A percentile compares a stretch with the other conserved stretches of the same genome.
Conservation (phyloP, 2,329 filamentous ascomycete genomes). For the Aspergillus sp. region DNA sequence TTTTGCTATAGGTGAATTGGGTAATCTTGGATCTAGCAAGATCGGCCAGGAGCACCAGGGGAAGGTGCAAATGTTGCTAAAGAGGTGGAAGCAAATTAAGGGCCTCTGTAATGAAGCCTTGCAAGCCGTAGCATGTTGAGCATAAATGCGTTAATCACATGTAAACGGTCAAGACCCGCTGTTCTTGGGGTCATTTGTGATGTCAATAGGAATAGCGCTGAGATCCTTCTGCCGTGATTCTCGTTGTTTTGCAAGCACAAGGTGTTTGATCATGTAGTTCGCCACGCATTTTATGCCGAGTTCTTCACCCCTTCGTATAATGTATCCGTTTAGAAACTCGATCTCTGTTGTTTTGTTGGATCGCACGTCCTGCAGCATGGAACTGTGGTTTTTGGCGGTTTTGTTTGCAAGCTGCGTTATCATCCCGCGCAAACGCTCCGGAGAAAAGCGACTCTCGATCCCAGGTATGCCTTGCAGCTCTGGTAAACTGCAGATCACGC, state of each 20-base stretch:
- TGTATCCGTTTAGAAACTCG: slow-evolving; percentile 85
- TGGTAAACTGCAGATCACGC: slow-evolving; percentile 71
- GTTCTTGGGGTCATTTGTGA: slow-evolving; percentile 3
- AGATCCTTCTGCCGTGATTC: slow-evolving; percentile 39
- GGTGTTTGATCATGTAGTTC: slow-evolving; percentile 70
- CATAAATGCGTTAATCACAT: not conserved
- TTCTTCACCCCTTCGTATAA: slow-evolving; percentile 70
- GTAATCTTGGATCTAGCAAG: slow-evolving; percentile 4
- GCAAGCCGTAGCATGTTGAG: slow-evolving; percentile 20
- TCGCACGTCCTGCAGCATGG: slow-evolving; percentile 67
- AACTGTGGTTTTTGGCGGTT: slow-evolving; percentile 60
- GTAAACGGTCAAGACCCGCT: not conserved
- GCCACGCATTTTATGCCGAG: slow-evolving; percentile 69
- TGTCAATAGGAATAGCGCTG: slow-evolving; percentile 34
- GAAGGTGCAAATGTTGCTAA: slow-evolving; percentile 30
- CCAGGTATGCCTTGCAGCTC: slow-evolving; percentile 67
- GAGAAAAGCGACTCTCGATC: slow-evolving; percentile 59
- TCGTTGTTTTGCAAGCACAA: slow-evolving; percentile 69
- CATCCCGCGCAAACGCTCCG: slow-evolving; percentile 62
- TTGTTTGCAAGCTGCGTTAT: slow-evolving; percentile 54
- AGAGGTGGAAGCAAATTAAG: slow-evolving; percentile 42
- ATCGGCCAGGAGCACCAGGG: slow-evolving; percentile 15
- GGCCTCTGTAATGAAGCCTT: slow-evolving; percentile 32
- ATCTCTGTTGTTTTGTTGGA: slow-evolving; percentile 69
- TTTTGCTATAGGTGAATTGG: slow-evolving; percentile 25